phyloP scores from a whole-genome alignment of 495 filamentous ascomycete genomes.

The Hypoxylon intermedium region DNA sequence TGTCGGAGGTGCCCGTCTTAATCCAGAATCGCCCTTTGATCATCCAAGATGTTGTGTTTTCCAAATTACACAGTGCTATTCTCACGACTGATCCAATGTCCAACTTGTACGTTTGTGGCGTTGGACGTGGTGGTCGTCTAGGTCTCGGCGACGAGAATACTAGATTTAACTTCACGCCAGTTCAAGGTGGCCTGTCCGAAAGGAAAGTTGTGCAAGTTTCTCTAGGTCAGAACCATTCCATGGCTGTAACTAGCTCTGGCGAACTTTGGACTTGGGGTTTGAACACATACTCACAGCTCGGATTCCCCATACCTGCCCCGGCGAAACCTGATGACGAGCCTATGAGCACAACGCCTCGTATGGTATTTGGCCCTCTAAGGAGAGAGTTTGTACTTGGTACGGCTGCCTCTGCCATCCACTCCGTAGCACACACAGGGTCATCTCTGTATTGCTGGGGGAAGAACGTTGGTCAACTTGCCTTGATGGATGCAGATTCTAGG shows the following conservation, averaged over 20 bases:
- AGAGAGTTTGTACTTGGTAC: conserved; percentile 81
- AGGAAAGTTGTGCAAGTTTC: conserved; percentile 75
- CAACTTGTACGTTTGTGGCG: conserved; percentile 92
- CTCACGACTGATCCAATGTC: conserved; percentile 88
- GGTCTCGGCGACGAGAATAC: conserved; percentile 91
- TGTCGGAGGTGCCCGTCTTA: conserved; percentile 67
- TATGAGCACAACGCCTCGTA: conserved; percentile 78
- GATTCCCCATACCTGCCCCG: conserved; percentile 69
- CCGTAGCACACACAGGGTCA: conserved; percentile 80
- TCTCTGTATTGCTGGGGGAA: conserved; percentile 94
- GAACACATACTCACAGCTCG: conserved; percentile 86
- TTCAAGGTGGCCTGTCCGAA: conserved; percentile 74
- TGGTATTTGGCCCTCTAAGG: conserved; percentile 90
- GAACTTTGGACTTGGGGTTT: conserved; percentile 93
- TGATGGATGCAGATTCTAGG: conserved; percentile 92
- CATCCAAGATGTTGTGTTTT: conserved; percentile 79
- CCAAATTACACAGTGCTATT: conserved; percentile 90
- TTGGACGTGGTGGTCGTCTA: conserved; percentile 87
- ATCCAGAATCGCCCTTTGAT: conserved; percentile 72
- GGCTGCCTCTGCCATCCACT: conserved; percentile 91
- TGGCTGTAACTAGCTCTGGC: conserved; percentile 81
- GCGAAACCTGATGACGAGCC: conserved; percentile 76
- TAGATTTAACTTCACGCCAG: conserved; percentile 79
- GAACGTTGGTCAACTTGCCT: conserved; percentile 91
- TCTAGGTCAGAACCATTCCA: conserved; percentile 87